Evolutionary conservation across 768 basidiomycete genomes (phyloP).

Genomic region (Epithele typhae): DNA sequence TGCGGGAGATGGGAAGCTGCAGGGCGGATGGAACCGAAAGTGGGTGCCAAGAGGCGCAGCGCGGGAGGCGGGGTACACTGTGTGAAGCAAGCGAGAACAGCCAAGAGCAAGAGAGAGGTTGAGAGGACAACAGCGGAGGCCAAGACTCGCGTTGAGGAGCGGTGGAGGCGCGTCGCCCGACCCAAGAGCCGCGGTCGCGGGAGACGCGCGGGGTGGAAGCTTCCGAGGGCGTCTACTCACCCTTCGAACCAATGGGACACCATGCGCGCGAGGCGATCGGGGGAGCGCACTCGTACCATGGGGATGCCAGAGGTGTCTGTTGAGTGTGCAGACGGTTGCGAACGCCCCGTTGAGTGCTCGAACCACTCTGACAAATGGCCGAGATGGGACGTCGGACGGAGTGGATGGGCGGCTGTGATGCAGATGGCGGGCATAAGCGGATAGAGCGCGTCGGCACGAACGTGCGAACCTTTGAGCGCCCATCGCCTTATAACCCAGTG

Average conservation of each 20-base stretch:
- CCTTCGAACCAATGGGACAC: too few species aligned
- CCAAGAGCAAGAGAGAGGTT: background rate
- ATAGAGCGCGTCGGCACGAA: conserved; percentile 11
- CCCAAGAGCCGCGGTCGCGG: too few species aligned
- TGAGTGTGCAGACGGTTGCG: too few species aligned
- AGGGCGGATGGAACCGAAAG: background rate
- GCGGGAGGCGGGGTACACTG: background rate
- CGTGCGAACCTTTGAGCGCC: conserved; percentile 14
- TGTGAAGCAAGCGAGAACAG: too few species aligned
- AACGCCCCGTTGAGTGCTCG: background rate
- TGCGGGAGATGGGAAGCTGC: background rate
- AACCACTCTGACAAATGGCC: background rate
- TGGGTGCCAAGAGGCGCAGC: background rate
- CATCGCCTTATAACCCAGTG: conserved; percentile 12
- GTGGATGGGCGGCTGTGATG: conserved; percentile 1
- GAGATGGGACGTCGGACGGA: conserved; percentile 1
- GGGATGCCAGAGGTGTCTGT: too few species aligned
- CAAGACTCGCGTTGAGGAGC: too few species aligned
- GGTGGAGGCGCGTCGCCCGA: too few species aligned
- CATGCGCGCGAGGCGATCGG: too few species aligned
- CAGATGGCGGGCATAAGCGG: conserved; percentile 8
- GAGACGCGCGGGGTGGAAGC: too few species aligned
- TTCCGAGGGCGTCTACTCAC: too few species aligned
- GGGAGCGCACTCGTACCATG: too few species aligned
- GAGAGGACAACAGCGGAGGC: background rate